Conservation (phyloP, 2,329 filamentous ascomycete genomes). For the Sclerotinia nivalis region DNA sequence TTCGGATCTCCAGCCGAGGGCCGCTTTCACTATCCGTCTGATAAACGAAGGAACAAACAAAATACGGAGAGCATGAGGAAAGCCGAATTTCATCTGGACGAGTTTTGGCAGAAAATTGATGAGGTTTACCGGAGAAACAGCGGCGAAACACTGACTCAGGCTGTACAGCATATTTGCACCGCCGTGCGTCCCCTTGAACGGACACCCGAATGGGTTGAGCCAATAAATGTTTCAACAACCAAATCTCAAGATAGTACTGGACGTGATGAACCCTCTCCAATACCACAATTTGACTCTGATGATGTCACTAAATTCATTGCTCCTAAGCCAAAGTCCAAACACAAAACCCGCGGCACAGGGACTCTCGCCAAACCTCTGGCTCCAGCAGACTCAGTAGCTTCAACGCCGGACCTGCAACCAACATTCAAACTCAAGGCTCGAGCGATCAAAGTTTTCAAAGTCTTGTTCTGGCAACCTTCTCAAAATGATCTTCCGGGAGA, state of each 20-base stretch:
- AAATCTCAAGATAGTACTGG: background rate
- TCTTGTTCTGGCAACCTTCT: conserved; percentile 45
- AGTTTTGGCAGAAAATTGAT: conserved; percentile 48
- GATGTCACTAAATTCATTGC: background rate
- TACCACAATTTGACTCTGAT: background rate
- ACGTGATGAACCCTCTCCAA: background rate
- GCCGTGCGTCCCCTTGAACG: background rate
- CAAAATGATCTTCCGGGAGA: conserved; percentile 48
- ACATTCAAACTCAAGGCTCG: conserved; percentile 43
- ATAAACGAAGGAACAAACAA: conserved; percentile 49
- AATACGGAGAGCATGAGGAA: conserved; percentile 48
- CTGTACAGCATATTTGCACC: background rate
- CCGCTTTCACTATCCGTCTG: conserved; percentile 46
- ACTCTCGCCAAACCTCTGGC: conserved; percentile 7
- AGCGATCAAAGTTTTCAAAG: conserved; percentile 47
- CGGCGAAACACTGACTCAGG: conserved; percentile 28
- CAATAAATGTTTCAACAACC: background rate
- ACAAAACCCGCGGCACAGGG: conserved; percentile 33
- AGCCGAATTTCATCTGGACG: conserved; percentile 48
- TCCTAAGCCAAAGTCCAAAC: conserved; percentile 28
- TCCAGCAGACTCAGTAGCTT: background rate
- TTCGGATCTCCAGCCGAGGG: conserved; percentile 26
- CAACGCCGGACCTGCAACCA: conserved; percentile 31
- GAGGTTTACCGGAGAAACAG: conserved; percentile 24
- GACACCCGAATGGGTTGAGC: conserved; percentile 1